phyloP scores from a whole-genome alignment of 768 basidiomycete species.

The Lentinula sp. region DNA sequence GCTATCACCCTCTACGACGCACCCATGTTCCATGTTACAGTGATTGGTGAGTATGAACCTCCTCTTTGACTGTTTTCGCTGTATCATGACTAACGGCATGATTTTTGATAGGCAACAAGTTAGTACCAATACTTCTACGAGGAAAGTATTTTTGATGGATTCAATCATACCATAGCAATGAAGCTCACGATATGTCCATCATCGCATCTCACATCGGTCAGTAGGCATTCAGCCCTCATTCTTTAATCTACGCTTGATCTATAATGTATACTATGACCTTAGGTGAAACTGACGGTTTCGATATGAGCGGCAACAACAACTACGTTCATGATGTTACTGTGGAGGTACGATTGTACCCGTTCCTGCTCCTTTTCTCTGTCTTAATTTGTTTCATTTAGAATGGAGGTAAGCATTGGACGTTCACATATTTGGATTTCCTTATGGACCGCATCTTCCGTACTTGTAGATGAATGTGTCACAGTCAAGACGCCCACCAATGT shows the following conservation, averaged over 20 bases:
- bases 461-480: slow-evolving; percentile 25
- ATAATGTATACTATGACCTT: background rate
- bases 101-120: slow-evolving; percentile 6
- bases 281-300: slow-evolving; percentile 18
- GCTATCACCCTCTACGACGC: slow-evolving; percentile 14
- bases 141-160: background rate
- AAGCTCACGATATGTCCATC: slow-evolving; percentile 17
- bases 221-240: background rate
- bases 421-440: no score
- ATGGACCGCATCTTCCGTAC: background rate
- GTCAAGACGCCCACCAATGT: slow-evolving; percentile 23
- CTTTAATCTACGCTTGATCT: background rate
- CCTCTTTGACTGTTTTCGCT: background rate
- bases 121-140: background rate
- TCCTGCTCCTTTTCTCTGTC: background rate
- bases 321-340: slow-evolving; percentile 26
- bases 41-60: slow-evolving; percentile 10
- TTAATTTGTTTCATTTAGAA: background rate
- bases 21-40: slow-evolving; percentile 19
- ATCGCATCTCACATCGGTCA: slow-evolving; percentile 17
- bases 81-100: background rate
- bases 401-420: background rate
- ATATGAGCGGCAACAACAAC: slow-evolving; percentile 20
- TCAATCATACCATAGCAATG: slow-evolving; percentile 7
- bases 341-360: slow-evolving; percentile 10